Base-by-base conservation (phyloP, 805 yeast species). In the Lipomyces spencermartinsiae region DNA sequence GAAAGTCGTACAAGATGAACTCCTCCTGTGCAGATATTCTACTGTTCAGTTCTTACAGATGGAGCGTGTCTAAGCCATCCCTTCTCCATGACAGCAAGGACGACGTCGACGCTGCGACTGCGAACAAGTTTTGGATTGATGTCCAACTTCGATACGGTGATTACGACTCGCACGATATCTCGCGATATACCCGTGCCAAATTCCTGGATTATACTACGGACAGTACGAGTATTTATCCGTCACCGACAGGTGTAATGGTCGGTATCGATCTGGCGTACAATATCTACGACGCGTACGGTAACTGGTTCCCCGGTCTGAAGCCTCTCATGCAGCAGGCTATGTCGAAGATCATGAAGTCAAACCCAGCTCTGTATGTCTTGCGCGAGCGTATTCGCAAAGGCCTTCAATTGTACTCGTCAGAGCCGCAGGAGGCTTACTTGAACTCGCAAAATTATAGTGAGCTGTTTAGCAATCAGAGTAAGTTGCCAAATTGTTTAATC, bases 1-100 rank as follows among this genome's bases (percentile, higher is more conserved):
- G 99, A 74, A 95, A 95, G 77, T 93, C 98, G 0, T 95, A 95
- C 82, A 92, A 93, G 78, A 93, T 95, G 98, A 93, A 92, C 77
- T 91, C 98, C 0, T 93, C 98, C 0, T 86, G 93, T 58, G 98
- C 99, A 0, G 99, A 95, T 80, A 85, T 95, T 54, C 88, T 92
- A 1, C 77, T 94, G 61, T 84, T 86, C 16, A 88, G 96, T 73
- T 82, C 90, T 1, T 87, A 87, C 76, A 87, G 87, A 75, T 95
- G 98, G 98, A 87, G 87, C 58, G 89, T 92, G 25, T 74, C 78
- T 51, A 82, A 86, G 66, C 98, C 99, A 0, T 91, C 97, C 0
- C 80, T 91, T 62, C 80, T 95, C 25, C 86, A 88, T 75, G 94
- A 90, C 72, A 82, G 87, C 25, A 85, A 87, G 73, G 97, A 92